phyloP scores from a whole-genome alignment of 805 yeast species.

The Lachancea waltii region DNA sequence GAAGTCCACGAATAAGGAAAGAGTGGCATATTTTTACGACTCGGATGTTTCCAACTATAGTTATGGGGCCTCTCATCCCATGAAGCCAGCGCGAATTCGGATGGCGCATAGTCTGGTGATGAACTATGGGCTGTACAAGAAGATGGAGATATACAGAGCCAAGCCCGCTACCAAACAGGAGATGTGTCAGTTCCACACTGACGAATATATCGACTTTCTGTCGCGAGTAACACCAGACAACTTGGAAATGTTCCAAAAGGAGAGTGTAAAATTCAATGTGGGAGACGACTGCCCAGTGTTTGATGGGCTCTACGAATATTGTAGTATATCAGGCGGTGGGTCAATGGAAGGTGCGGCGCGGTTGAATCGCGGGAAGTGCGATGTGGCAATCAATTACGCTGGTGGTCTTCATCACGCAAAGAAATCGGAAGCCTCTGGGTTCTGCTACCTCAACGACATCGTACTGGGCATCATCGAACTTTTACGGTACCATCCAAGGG shows the following conservation, averaged over 20 bases:
- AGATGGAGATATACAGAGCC: constrained; percentile 86
- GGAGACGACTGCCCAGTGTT: constrained; percentile 94
- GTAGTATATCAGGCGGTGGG: constrained; percentile 86
- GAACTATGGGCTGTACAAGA: constrained; percentile 76
- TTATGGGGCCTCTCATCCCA: constrained; percentile 97
- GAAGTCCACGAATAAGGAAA: constrained; percentile 42
- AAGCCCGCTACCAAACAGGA: constrained; percentile 78
- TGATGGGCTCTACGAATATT: constrained; percentile 90
- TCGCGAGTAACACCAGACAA: constrained; percentile 73
- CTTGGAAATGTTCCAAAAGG: constrained; percentile 45
- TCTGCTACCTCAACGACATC: constrained; percentile 92
- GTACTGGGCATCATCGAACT: constrained; percentile 82
- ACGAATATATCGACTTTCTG: constrained; percentile 76
- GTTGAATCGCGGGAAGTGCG: constrained; percentile 77
- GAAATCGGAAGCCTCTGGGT: constrained; percentile 89
- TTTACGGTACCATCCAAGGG: constrained; percentile 84
- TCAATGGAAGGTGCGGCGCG: constrained; percentile 89
- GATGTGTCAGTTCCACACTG: constrained; percentile 74
- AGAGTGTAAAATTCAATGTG: constrained; percentile 61
- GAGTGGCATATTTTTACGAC: constrained; percentile 77
- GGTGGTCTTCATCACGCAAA: constrained; percentile 98
- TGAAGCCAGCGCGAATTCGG: constrained; percentile 94
- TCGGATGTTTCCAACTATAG: constrained; percentile 97
- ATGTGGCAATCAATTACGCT: constrained; percentile 92
- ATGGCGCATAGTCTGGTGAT: constrained; percentile 87